Percentiles rank a stretch among this genome's conserved stretches.
These are phyloP conservation scores for Aspergillus spinulosporus DNA, from an alignment of 2,329 filamentous ascomycete species.

Conservation along the genomic window DNA sequence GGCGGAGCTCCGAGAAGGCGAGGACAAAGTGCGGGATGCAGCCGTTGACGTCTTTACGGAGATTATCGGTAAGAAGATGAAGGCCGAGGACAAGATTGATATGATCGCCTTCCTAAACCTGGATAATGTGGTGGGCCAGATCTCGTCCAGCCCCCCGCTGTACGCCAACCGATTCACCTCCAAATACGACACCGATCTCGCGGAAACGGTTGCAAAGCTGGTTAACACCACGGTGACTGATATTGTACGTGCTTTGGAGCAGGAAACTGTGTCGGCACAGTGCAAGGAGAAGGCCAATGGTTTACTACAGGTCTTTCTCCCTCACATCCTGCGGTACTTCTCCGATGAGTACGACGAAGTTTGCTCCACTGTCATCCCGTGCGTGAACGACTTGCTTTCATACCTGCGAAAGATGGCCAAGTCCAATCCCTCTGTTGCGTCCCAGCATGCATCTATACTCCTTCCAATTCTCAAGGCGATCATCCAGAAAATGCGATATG, in stretches of 20 bases:
- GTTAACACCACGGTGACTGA: constrained; percentile 88
- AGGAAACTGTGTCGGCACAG: constrained; percentile 58
- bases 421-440: constrained; percentile 62
- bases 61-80: constrained; percentile 98
- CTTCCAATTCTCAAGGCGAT: constrained; percentile 87
- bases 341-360: constrained; percentile 98
- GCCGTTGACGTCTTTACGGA: constrained; percentile 95
- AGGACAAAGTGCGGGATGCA: constrained; percentile 85
- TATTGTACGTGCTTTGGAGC: constrained; percentile 82
- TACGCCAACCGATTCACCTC: constrained; percentile 76
- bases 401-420: constrained; percentile 80
- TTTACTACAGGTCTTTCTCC: constrained; percentile 78
- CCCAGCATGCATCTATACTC: constrained; percentile 77
- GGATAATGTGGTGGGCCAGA: constrained; percentile 77
- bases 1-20: constrained; percentile 61
- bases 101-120: constrained; percentile 91
- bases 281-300: constrained; percentile 75
- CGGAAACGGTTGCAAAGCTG: constrained; percentile 90
- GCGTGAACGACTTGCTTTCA: constrained; percentile 85
- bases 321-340: constrained; percentile 88
- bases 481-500: constrained; percentile 94
- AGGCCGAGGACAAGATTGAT: constrained; percentile 85
- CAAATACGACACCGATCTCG: constrained; percentile 91
- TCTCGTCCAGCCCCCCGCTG: constrained; percentile 79
- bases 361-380: constrained; percentile 92